phyloP scores from a whole-genome alignment of 2,329 filamentous ascomycete genomes.

The Fusarium heterosporum region DNA sequence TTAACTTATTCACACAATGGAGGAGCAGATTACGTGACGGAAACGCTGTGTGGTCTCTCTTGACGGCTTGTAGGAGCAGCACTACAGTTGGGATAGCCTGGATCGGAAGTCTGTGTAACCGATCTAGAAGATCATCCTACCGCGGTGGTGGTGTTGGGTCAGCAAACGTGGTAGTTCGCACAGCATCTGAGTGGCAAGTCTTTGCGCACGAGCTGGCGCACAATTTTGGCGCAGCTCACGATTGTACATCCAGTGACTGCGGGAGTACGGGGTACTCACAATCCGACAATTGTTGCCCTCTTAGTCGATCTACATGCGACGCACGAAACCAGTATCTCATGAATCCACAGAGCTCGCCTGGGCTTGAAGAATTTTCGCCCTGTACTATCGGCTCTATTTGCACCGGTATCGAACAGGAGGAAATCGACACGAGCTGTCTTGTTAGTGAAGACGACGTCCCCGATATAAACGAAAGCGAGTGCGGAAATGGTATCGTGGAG shows the following conservation, averaged over 20 bases:
- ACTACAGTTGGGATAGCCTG: constrained; percentile 87
- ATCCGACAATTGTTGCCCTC: constrained; percentile 71
- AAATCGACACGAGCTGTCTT: constrained; percentile 78
- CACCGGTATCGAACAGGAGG: constrained; percentile 78
- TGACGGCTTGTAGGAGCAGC: constrained; percentile 79
- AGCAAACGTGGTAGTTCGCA: constrained; percentile 80
- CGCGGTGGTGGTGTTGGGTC: constrained; percentile 83
- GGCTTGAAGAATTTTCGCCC: constrained; percentile 79
- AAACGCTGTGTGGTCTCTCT: constrained; percentile 88
- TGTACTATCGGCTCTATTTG: constrained; percentile 91
- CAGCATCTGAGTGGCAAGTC: constrained; percentile 85
- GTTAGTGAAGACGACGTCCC: constrained; percentile 77
- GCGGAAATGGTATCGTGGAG: constrained; percentile 73
- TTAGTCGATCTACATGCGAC: constrained; percentile 72
- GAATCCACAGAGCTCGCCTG: constrained; percentile 81
- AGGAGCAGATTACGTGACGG: constrained; percentile 74
- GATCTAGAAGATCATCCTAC: constrained; percentile 53
- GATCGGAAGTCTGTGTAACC: constrained; percentile 81
- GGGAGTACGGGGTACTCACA: neutral
- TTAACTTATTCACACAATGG: constrained; percentile 87
- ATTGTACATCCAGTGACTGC: constrained; percentile 30
- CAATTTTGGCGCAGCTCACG: constrained; percentile 41
- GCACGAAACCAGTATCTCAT: constrained; percentile 82
- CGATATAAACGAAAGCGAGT: constrained; percentile 80
- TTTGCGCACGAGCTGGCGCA: constrained; percentile 90